Base-by-base conservation (phyloP, 306 rosid genomes). In the Urtica urens region DNA sequence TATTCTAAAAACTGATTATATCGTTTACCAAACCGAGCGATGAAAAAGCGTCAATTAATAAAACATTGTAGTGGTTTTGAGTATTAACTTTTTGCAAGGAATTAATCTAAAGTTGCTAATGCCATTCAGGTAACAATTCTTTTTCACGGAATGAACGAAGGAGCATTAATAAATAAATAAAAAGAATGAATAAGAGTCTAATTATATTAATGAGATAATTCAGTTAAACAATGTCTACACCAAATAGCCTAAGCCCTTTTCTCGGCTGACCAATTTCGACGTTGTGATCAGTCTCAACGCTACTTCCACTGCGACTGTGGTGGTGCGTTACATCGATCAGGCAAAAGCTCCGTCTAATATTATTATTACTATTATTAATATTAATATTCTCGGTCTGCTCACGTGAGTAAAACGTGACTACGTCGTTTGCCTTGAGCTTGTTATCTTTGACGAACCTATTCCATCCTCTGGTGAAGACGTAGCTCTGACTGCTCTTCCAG, bases 391-490 rank as follows among this genome's bases (percentile, higher is more conserved):
- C n/a, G 57, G 53, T 19, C 40, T 70, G 34, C 62, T 50, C 23
- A 29, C 2, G 15, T 16, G 61, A 30, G 23, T 66, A 71, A 44
- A 75, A 75, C n/a, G 69, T 67, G 45, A 75, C 52, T 7, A 75
- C 49, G 35, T 75, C 82, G 20, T 52, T 63, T 12, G 72, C 69
- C 60, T 71, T 75, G 47, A 71, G 44, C 2, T 43, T 67, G 15
- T 67, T 63, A 41, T 67, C 82, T 72, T 71, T 75, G 47, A 75
- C 78, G 38, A 75, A 75, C 22, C 71, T 37, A 43, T 75, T 75
- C 78, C 82, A 75, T 16, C 82, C 82, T 42, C 82, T 67, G 3
- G 82, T 75, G 60, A 75, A 75, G 8, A 67, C 75, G 29, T 63
- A 75, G 24, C 82, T 71, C 18, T 71, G 82, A 55, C 75, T 71